A percentile compares a stretch with the other conserved stretches of the same genome.
Conservation (phyloP, 495 filamentous ascomycete genomes). For the Venustampulla echinocandica region DNA sequence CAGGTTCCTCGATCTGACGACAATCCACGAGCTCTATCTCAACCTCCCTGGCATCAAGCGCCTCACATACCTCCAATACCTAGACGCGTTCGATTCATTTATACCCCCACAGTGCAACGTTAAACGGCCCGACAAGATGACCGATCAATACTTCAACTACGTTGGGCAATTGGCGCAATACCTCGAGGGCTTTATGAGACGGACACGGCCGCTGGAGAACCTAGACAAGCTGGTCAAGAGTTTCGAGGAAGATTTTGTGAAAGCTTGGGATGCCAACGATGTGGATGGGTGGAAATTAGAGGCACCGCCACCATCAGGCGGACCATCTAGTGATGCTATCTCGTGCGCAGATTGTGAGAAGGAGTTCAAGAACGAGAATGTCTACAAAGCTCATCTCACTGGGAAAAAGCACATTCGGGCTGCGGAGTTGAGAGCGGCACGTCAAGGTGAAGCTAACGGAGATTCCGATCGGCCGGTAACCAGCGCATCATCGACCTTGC, state of each 20-base stretch:
- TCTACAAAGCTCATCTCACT: slow-evolving; percentile 79
- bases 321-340: slow-evolving; percentile 57
- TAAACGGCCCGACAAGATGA: slow-evolving; percentile 72
- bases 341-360: slow-evolving; percentile 90
- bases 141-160: slow-evolving; percentile 85
- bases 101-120: slow-evolving; percentile 59
- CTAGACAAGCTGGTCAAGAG: slow-evolving; percentile 63
- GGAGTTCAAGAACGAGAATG: slow-evolving; percentile 91
- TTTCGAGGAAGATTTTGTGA: slow-evolving; percentile 76
- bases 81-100: slow-evolving; percentile 82
- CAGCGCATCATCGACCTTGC: slow-evolving; percentile 31
- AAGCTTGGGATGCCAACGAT: slow-evolving; percentile 68
- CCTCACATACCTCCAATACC: slow-evolving; percentile 81
- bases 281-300: slow-evolving; percentile 72
- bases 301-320: slow-evolving; percentile 26
- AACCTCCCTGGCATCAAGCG: slow-evolving; percentile 81
- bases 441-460: slow-evolving; percentile 23
- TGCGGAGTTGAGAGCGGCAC: slow-evolving; percentile 47
- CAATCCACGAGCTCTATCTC: slow-evolving; percentile 75
- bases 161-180: slow-evolving; percentile 71
- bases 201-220: slow-evolving; percentile 74
- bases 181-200: slow-evolving; percentile 75
- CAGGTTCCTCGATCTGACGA: slow-evolving; percentile 80
- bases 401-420: slow-evolving; percentile 89
- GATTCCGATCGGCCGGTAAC: slow-evolving; percentile 22